Evolutionary conservation across 169 alveolate genomes (phyloP), one percentile per base, ranked within the genome.

Genomic region (Eimeria falciformis): DNA sequence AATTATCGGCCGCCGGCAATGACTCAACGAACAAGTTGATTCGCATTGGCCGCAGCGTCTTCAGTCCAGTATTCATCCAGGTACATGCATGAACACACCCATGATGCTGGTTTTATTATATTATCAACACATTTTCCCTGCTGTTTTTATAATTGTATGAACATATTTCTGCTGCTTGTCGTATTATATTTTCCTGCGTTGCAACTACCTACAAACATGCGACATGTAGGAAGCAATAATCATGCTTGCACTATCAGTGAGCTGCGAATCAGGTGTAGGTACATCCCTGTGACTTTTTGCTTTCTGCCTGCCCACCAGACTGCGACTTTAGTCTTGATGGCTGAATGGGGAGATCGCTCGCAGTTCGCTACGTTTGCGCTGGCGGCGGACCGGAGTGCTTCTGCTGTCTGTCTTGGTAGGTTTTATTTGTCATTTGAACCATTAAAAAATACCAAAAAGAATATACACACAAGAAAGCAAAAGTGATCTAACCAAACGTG

Each of bases 281-380:
- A n/a, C n/a, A n/a, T n/a, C n/a, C n/a, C n/a, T n/a, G n/a, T n/a
- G n/a, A n/a, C n/a, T n/a, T n/a, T n/a, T n/a, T n/a, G n/a, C n/a
- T n/a, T n/a, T n/a, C n/a, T n/a, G n/a, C n/a, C n/a, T 62, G 73
- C 79, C 11, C 47, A 12, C 50, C 66, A 83, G 81, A 62, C 91
- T 43, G 66, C 68, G 47, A 40, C 43, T 25, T 23, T 89, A 43
- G 75, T 89, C 69, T 65, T 89, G 40, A 27, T 73, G 71, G 93
- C 93, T 1, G 93, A 89, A 27, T 89, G 93, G 93, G 93, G 93
- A 0, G 93, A 89, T 56, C 45, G 93, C 37, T 55, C 83, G 14
- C 93, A 89, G 29, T 55, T 89, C 55, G 43, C 93, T 4, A 89
- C 93, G 6, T 50, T 89, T 6, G 93, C 93, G 40, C 69, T 89